These are phyloP conservation scores for Suillus subaureus DNA, from an alignment of 768 basidiomycete genomes.

Conservation along the genomic window DNA sequence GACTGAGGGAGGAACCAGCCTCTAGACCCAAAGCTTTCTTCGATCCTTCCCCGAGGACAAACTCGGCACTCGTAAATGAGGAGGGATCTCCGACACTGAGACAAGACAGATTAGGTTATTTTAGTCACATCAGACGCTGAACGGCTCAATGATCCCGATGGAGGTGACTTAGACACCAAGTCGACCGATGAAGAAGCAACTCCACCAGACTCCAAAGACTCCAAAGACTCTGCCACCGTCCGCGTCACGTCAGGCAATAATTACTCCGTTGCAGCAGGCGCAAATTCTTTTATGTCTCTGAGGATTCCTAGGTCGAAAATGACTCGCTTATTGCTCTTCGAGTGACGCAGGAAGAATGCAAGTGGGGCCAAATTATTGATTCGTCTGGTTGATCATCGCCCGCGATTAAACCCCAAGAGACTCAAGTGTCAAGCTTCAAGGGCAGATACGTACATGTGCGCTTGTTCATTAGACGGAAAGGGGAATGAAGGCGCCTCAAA, in stretches of 20 bases:
- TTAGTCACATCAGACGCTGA: conserved; percentile 41
- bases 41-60: conserved; percentile 45
- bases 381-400: conserved; percentile 35
- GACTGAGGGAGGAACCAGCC: too few relatives aligned
- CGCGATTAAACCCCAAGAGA: conserved; percentile 42
- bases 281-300: conserved; percentile 45
- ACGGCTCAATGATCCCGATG: conserved; percentile 52
- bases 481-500: conserved; percentile 35
- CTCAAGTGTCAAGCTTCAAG: conserved; percentile 52
- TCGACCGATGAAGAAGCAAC: conserved; percentile 42
- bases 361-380: conserved; percentile 42
- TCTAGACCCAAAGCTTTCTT: conserved; percentile 18
- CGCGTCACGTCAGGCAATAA: conserved; percentile 27
- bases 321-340: conserved; percentile 39
- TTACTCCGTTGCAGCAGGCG: conserved; percentile 30
- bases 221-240: conserved; percentile 39
- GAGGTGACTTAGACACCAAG: conserved; percentile 48
- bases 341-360: conserved; percentile 55
- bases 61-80: conserved; percentile 44
- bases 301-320: conserved; percentile 62
- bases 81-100: conserved; percentile 47
- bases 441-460: conserved; percentile 56
- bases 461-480: conserved; percentile 41
- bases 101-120: conserved; percentile 40
- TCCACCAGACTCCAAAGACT: conserved; percentile 49